Evolutionary conservation across 495 filamentous ascomycete species (phyloP).

Genomic region (Peziza echinospora): DNA sequence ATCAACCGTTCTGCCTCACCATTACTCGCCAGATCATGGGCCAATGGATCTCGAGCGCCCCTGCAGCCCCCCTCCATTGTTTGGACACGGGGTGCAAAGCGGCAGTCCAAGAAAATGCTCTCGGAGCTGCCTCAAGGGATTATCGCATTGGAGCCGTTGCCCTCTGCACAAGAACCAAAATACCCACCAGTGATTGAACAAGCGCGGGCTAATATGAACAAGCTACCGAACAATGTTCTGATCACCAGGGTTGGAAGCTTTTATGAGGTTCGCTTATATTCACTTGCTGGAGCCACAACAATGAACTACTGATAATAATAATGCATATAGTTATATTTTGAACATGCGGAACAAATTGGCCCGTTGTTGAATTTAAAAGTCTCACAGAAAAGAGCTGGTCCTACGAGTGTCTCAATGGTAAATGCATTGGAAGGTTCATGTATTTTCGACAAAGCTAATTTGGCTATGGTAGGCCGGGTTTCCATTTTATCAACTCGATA

Average conservation of each 20-base stretch:
- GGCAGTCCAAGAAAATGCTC: background rate
- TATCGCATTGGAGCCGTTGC: background rate
- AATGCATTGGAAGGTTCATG: too few species aligned
- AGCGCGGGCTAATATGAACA: background rate
- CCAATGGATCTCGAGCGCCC: too few species aligned
- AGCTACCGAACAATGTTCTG: background rate
- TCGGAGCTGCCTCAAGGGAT: background rate
- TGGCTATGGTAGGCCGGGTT: constrained; percentile 52
- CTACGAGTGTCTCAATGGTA: constrained; percentile 9
- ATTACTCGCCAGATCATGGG: too few species aligned
- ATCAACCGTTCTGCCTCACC: too few species aligned
- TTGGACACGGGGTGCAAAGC: background rate
- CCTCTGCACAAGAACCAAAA: background rate
- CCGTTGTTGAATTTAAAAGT: constrained; percentile 77
- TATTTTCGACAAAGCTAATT: background rate
- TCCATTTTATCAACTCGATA: constrained; percentile 74
- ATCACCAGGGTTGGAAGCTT: background rate
- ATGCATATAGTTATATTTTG: constrained; percentile 92
- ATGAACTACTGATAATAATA: too few species aligned
- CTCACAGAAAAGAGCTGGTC: constrained; percentile 44
- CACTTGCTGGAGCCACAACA: too few species aligned
- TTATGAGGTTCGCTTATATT: too few species aligned
- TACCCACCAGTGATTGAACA: background rate
- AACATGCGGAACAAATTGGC: constrained; percentile 73
- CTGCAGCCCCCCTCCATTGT: too few species aligned